Conservation (phyloP, 768 basidiomycete species). For the Boletus fagicola region DNA sequence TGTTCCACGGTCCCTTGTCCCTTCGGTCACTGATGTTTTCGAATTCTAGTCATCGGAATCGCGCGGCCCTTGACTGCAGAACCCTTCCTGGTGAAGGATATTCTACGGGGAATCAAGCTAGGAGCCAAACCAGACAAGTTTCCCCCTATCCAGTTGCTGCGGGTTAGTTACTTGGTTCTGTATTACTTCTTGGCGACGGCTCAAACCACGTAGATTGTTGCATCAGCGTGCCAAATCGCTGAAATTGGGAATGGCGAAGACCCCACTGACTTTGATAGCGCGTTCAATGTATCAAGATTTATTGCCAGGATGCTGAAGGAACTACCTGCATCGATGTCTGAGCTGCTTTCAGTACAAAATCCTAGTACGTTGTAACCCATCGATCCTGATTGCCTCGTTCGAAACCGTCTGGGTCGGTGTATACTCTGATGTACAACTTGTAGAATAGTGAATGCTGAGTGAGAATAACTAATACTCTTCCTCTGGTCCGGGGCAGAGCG, state of each 20-base stretch:
- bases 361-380: neutral
- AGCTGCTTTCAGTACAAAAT: slow-evolving; percentile 23
- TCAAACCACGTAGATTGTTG: slow-evolving; percentile 26
- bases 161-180: slow-evolving; percentile 16
- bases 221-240: slow-evolving; percentile 31
- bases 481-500: slow-evolving; percentile 36
- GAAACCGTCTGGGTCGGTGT: neutral
- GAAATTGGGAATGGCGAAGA: slow-evolving; percentile 36
- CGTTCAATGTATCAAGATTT: slow-evolving; percentile 33
- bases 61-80: slow-evolving; percentile 33
- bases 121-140: slow-evolving; percentile 27
- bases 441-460: neutral
- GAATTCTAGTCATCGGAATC: slow-evolving; percentile 27
- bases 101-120: slow-evolving; percentile 25
- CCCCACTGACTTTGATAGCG: slow-evolving; percentile 31
- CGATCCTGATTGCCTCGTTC: neutral
- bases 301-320: slow-evolving; percentile 32
- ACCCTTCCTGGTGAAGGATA: slow-evolving; percentile 29
- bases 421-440: slow-evolving; percentile 6
- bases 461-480: slow-evolving; percentile 11
- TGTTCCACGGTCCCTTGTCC: slow-evolving; percentile 1
- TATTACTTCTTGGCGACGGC: neutral
- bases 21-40: neutral
- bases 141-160: slow-evolving; percentile 39
- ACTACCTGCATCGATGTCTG: slow-evolving; percentile 32